Evolutionary conservation across 2,329 filamentous ascomycete species (phyloP), one percentile per base, ranked within the genome.

Genomic region (Claviceps spartinae): DNA sequence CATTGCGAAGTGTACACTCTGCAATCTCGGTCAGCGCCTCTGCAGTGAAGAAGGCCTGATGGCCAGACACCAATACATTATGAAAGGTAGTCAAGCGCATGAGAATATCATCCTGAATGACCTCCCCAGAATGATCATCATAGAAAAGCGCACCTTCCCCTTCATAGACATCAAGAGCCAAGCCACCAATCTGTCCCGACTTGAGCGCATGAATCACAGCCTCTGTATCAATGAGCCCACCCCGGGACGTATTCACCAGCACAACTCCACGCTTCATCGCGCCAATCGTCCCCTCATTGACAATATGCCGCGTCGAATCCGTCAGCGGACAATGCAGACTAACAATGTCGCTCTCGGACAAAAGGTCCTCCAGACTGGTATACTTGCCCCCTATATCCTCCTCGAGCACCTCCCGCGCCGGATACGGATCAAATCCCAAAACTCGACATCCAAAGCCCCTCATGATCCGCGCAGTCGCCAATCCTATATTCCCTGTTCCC

Each of bases 121-220:
- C 80, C 55, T 81, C 74, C 14, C 70, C 73, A 5, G 79, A 82
- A 59, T 82, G 79, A 57, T 85, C 81, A 58, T 78, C 73, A 63
- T 85, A 85, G 60, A 85, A 85, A 38, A 84, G 66, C 41, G 69
- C 64, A n/a, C 74, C 70, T 62, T 86, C 82, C 43, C 73, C 75
- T 61, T 86, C 82, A 62, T 85, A 86, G 16, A 86, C 82, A 61
- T 86, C 82, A 41, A 86, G 69, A 0, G 81, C 82, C 34, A 84
- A 67, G 1, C 78, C 81, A 7, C 79, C 79, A 2, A 86, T 68
- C 24, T 73, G 73, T n/a, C 71, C 71, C 40, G 62, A 69, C 68
- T 86, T 85, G 54, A 86, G 72, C 13, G 78, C 77, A 22, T 72
- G 66, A 51, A 84, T 78, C 52, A 83, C 74, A 11, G 79, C 76